Base-by-base conservation (phyloP, 306 rosid species). In the Canavalia gladiata region DNA sequence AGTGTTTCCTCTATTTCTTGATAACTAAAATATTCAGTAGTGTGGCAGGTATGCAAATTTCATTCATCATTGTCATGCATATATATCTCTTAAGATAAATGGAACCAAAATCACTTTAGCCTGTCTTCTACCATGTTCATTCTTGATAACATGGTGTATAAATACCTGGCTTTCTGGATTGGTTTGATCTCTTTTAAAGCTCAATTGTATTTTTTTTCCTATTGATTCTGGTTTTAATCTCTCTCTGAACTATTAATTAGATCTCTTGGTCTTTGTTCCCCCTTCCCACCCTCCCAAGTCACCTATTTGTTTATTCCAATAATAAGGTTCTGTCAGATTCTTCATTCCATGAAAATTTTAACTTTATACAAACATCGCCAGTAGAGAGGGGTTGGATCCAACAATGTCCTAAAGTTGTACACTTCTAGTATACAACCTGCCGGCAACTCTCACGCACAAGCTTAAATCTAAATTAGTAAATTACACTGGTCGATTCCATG, bases 381-480 rank as follows among this genome's bases (percentile, higher is more conserved):
- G 41, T 55, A 55, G 47, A 55, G 47, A 79, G 62, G 12, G 66
- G 62, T 68, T 56, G 39, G 43, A 70, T 46, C 18, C 58, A 47
- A 30, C 42, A 34, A 46, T 37, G 50, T 7, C 25, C 65, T 70
- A 46, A 57, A 58, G 31, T 59, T 52, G 8, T 33, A 62, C 18
- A 46, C 43, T 6, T 18, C 52, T 45, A 70, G 37, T 57, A 35
- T 30, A 5, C 33, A 47, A 65, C 42, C 31, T 10, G 30, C 5
- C 4, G 18, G 10, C 1, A 3, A 33, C 72, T 49, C 45, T 7
- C 62, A 58, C 30, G 25, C 30, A 11, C 7, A 33, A 25, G 47
- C 72, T 82, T 68, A 43, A 64, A 34, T 69, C 11, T 37, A 37
- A 63, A 12, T 63, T 35, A 4, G 46, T 75, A 35, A 64, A 42